Base-by-base conservation (phyloP, 352 stramenopile species). In the Labyrinthula sp. region DNA sequence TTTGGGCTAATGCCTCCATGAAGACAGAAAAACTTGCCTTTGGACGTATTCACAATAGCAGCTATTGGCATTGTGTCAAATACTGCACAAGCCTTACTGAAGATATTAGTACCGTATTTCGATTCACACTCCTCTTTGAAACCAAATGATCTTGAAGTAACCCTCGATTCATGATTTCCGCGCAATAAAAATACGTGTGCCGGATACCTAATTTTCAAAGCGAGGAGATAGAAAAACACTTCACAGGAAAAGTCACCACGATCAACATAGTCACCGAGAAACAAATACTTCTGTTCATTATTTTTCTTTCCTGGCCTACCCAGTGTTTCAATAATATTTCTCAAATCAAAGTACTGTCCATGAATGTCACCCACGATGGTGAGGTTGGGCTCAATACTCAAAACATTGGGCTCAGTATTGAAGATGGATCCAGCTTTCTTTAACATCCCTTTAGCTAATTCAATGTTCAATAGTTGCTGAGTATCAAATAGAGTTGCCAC, bases 21-120 rank as follows among this genome's bases (percentile, higher is more conserved):
- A 62, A 94, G 92, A 64, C 89, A 96, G 57, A 98, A 92, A 48
- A 98, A 95, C 64, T 94, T 93, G 50, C 95, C 86, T 50, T 96
- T 84, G 37, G n/a, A n/a, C n/a, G n/a, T n/a, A n/a, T n/a, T n/a
- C n/a, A 98, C 87, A 33, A 97, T 82, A 0, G 87, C 89, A 2
- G 84, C 82, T 18, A 94, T 83, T 0, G 87, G 86, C n/a, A 97
- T 63, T 38, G 76, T 89, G 43, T 75, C 72, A 48, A 77, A 77
- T 48, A 64, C 68, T 47, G 72, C 64, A 7, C 60, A 75, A 46
- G 73, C 73, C 5, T 65, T 70, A 57, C 77, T 75, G 68, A 67
- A 81, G 0, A 77, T 54, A 37, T 72, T 73, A 40, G 71, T 72
- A 23, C 66, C 67, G 31, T 69, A 60, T 56, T 45, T 35, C n/a